phyloP scores from a whole-genome alignment of 2,329 filamentous ascomycete genomes.

The Beauveria pseudobassiana region DNA sequence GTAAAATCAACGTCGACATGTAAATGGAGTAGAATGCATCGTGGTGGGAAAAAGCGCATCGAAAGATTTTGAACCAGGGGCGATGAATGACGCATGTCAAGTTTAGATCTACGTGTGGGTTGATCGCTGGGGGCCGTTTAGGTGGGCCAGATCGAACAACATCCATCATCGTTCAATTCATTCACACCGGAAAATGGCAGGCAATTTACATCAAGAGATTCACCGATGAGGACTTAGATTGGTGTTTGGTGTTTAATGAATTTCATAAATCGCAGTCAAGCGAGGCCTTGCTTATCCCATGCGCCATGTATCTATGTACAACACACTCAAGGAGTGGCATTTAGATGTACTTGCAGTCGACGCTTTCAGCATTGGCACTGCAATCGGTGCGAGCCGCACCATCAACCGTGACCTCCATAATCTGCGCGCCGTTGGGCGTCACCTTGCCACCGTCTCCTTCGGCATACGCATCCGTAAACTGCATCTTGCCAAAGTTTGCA shows the following conservation, averaged over 20 bases:
- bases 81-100: background rate
- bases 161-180: background rate
- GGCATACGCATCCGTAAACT: constrained; percentile 19
- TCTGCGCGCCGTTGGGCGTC: background rate
- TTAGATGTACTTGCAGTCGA: background rate
- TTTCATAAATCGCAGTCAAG: background rate
- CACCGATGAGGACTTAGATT: background rate
- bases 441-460: constrained; percentile 16
- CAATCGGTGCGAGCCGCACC: background rate
- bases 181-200: background rate
- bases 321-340: background rate
- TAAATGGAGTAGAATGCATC: background rate
- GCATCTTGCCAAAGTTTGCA: constrained; percentile 24
- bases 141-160: background rate
- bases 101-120: background rate
- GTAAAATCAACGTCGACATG: background rate
- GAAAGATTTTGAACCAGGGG: background rate
- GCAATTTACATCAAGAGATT: no score
- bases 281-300: no score
- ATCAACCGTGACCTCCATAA: background rate
- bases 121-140: background rate
- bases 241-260: background rate
- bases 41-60: background rate
- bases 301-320: background rate
- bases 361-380: background rate